Evolutionary conservation across 345 rosid species (phyloP), one percentile per base, ranked within the genome.

Genomic region (Hibiscus tridactylites): DNA sequence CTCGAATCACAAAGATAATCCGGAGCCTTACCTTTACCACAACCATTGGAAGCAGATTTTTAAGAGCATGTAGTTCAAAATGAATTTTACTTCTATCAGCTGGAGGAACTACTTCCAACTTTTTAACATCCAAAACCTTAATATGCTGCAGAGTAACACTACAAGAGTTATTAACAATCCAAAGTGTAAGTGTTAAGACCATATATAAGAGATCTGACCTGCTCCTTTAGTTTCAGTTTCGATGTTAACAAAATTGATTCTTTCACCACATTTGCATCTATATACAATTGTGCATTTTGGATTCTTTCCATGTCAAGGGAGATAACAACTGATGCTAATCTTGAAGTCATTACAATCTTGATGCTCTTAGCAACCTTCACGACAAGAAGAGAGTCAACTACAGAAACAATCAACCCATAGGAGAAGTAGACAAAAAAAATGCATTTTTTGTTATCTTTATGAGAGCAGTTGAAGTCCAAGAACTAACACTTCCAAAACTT

Each of bases 341-440:
- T 85, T 75, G 98, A 81, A 65, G 91, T 87, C 92, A 87, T 88
- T 70, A 84, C 86, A 78, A 85, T 80, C 85, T 88, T 86, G 76
- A 94, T 86, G 77, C 95, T 87, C 81, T 90, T 82, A 54, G 99
- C 90, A 79, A 94, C 84, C 99, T 94, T 84, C 67, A 80, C 59
- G 13, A 24, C 28, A 72, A 54, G n/a, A 26, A 69, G 65, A 68
- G 17, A 66, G 70, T 33, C 60, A 54, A 7, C 31, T 12, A 37
- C 31, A 5, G 21, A 39, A 71, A 78, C 57, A 79, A 73, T 60
- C 65, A 71, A 79, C 65, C 74, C 56, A 67, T 67, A 67, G 44
- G 47, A 59, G 63, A 46, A 64, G 61, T 53, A 68, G 61, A 75
- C 21, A 70, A 67, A 15, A 26, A 24, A 46, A 26, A 1, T 39